A percentile compares a stretch with the other conserved stretches of the same genome.
Evolutionary conservation across 1,284 basidiomycete species (phyloP).

Genomic region (Phylloporus sp.): DNA sequence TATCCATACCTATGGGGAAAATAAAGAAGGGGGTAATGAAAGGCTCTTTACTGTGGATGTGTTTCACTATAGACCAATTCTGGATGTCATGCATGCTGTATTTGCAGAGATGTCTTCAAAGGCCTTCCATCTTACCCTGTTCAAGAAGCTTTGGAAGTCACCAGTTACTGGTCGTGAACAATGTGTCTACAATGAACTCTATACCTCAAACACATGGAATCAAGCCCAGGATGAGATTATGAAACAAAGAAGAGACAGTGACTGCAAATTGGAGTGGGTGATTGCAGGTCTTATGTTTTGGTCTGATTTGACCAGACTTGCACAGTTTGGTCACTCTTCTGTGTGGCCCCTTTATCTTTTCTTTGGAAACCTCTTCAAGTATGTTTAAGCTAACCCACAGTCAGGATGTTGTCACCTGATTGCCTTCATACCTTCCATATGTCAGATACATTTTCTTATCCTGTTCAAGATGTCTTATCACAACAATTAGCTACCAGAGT

Average conservation of each 20-base stretch:
- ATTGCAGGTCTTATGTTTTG: conserved; percentile 23
- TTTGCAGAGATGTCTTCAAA: not conserved
- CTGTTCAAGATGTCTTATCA: too few relatives aligned
- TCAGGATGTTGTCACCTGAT: not conserved
- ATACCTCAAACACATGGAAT: conserved; percentile 11
- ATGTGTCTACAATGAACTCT: conserved; percentile 13
- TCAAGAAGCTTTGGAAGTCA: not conserved
- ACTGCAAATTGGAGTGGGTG: not conserved
- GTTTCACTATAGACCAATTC: not conserved
- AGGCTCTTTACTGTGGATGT: not conserved
- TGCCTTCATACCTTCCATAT: not conserved
- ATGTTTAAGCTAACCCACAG: not conserved
- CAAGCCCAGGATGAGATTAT: conserved; percentile 13
- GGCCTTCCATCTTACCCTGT: not conserved
- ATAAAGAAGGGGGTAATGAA: not conserved
- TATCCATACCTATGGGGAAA: not conserved
- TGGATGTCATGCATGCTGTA: not conserved
- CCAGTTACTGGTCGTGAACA: not conserved
- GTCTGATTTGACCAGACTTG: conserved; percentile 43
- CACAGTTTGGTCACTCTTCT: conserved; percentile 37
- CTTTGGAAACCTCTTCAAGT: not conserved
- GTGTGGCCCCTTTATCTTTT: conserved; percentile 40
- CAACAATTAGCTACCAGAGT: conserved; percentile 8
- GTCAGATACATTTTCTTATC: too few relatives aligned
- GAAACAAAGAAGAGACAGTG: not conserved